A percentile compares a stretch with the other conserved stretches of the same genome.
These are phyloP conservation scores for Lachnellula hyalina DNA, from an alignment of 2,329 filamentous ascomycete genomes.

Conservation along the genomic window DNA sequence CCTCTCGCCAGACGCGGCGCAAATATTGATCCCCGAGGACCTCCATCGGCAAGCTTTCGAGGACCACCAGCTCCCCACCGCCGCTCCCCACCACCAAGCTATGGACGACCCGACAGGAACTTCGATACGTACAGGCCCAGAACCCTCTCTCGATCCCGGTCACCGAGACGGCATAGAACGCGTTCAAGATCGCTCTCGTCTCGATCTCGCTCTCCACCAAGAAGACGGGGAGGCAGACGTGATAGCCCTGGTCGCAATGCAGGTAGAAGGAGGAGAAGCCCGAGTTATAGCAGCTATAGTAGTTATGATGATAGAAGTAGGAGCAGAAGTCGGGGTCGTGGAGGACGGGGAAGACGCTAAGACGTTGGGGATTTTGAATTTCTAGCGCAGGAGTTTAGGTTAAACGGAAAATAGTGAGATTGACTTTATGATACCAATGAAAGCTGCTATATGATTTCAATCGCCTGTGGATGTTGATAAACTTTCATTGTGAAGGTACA, in stretches of 20 bases:
- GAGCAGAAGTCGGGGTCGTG: conserved; percentile 30
- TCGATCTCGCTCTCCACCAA: conserved; percentile 33
- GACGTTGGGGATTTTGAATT: conserved; percentile 9
- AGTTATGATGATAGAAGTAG: conserved; percentile 45
- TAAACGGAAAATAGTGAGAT: background rate
- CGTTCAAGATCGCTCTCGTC: conserved; percentile 36
- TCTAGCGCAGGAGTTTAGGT: conserved; percentile 26
- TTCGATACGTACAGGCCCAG: conserved; percentile 33
- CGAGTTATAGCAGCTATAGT: conserved; percentile 58
- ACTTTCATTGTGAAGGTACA: background rate
- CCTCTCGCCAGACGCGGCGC: conserved; percentile 62
- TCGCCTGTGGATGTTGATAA: background rate
- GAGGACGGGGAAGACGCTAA: conserved; percentile 26
- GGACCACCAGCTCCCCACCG: conserved; percentile 23
- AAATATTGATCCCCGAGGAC: conserved; percentile 50
- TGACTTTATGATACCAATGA: background rate
- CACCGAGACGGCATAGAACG: conserved; percentile 34
- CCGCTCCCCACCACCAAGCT: conserved; percentile 23
- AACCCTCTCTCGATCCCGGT: conserved; percentile 37
- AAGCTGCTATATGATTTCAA: background rate
- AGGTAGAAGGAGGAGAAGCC: conserved; percentile 46
- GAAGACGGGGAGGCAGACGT: conserved; percentile 26
- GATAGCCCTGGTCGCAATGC: conserved; percentile 26
- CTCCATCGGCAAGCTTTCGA: conserved; percentile 17
- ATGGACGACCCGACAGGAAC: conserved; percentile 25